Percentiles rank a stretch among this genome's conserved stretches.
Evolutionary conservation across 108 stramenopile species (phyloP).

Genomic region (Schizochytrium sp.): DNA sequence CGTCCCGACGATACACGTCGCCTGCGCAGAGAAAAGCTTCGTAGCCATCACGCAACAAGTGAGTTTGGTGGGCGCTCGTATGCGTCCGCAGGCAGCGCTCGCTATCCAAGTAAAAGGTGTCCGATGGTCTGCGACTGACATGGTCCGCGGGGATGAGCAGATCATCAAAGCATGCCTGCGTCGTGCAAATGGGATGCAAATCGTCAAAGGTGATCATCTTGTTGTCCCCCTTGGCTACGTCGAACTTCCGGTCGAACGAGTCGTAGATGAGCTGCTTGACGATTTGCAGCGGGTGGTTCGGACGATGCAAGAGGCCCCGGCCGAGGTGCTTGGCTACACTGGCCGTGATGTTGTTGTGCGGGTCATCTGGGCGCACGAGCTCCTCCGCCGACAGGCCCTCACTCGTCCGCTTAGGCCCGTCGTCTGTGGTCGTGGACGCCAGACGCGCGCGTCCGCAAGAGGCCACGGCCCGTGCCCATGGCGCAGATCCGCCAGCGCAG

Average conservation of each 20-base stretch:
- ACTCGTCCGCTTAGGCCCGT: neutral
- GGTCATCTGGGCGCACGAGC: constrained; percentile 27
- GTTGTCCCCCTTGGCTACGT: constrained; percentile 25
- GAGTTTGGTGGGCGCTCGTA: constrained; percentile 85
- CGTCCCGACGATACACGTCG: constrained; percentile 86
- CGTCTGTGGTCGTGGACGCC: neutral
- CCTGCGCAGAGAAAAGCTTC: constrained; percentile 74
- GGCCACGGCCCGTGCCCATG: too few relatives aligned
- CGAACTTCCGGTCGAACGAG: constrained; percentile 49
- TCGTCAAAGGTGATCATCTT: constrained; percentile 38
- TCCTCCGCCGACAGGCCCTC: neutral
- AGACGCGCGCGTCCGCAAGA: too few relatives aligned
- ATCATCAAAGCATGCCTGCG: constrained; percentile 53
- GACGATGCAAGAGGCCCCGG: constrained; percentile 53
- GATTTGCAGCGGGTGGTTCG: constrained; percentile 71
- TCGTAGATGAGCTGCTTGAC: constrained; percentile 73
- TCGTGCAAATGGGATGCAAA: constrained; percentile 55
- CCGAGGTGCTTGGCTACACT: constrained; percentile 70
- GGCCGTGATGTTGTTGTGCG: constrained; percentile 66
- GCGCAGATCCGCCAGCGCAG: too few relatives aligned
- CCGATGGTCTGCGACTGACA: constrained; percentile 69
- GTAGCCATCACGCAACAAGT: constrained; percentile 63
- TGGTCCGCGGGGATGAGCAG: constrained; percentile 73
- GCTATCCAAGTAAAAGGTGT: constrained; percentile 79
- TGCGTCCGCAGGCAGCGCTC: constrained; percentile 73